Evolutionary conservation across 768 basidiomycete species (phyloP), one percentile per base, ranked within the genome.

Genomic region (Podaxis sp.): DNA sequence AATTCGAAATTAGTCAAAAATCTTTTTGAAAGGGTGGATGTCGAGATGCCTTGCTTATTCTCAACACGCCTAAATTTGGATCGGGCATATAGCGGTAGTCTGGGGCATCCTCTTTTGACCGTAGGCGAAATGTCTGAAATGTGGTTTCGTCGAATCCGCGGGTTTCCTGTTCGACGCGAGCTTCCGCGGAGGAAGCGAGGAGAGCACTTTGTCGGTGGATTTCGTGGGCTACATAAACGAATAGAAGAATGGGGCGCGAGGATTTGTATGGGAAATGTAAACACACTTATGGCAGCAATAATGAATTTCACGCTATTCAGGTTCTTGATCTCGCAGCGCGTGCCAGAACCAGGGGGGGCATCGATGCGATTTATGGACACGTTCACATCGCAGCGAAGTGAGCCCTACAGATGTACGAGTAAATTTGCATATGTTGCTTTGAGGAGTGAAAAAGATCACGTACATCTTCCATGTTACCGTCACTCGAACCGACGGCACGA

Each of bases 71-170:
- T 1, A 98, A 76, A 72, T 98, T 98, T 0, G 94, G 88, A 72
- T 99, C 97, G 0, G 97, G 97, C 93, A 99, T 96, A 76, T 98
- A 98, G 17, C 92, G 85, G 72, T 98, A 99, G 72, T 99, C 97
- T 1, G 92, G 94, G 0, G 94, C 90, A 67, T 95, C 91, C 68
- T 97, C 97, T 74, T 99, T 98, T 51, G 85, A 87, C 46, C 97
- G 82, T 46, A 98, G 75, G 36, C 79, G 82, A 74, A 86, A 95
- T 0, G 97, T 98, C 71, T 90, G 83, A 36, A 88, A 88, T 2
- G 81, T 85, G 62, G 87, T 76, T 68, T 95, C 92, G 72, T 98
- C 86, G 68, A 95, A 94, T 2, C 94, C 93, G 24, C 94, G 86
- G 4, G 96, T 98, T 73, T 98, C 94, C 74, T 96, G 95, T 7